A percentile compares a stretch with the other conserved stretches of the same genome.
phyloP scores from a whole-genome alignment of 1,139 yeast genomes.

The Scheffersomyces segobiensis region DNA sequence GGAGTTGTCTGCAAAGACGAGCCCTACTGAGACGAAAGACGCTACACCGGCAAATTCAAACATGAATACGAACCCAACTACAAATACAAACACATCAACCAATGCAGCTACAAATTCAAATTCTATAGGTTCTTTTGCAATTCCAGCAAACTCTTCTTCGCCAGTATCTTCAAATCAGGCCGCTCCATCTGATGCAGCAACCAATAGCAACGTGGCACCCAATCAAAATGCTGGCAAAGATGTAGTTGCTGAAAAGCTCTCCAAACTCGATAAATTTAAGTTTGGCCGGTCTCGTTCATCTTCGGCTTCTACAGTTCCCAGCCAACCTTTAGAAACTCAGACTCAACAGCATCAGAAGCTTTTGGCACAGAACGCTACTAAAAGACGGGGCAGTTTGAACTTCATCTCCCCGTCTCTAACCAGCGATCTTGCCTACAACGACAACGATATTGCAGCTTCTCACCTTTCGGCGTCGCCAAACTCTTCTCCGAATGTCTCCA shows the following conservation, averaged over 20 bases:
- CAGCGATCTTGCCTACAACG: slow-evolving; percentile 5
- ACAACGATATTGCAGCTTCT: not conserved
- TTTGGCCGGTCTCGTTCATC: slow-evolving; percentile 34
- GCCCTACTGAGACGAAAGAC: not conserved
- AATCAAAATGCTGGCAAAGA: not conserved
- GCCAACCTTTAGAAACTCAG: slow-evolving; percentile 1
- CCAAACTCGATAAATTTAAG: slow-evolving; percentile 26
- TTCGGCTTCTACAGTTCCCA: slow-evolving; percentile 22
- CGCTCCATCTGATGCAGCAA: slow-evolving; percentile 13
- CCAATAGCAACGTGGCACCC: slow-evolving; percentile 7
- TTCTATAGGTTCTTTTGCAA: not conserved
- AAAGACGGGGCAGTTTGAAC: slow-evolving; percentile 19
- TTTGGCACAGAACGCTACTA: not conserved
- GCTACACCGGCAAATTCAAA: not conserved
- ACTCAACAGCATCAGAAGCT: not conserved
- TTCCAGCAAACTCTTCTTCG: not conserved
- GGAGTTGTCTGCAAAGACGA: slow-evolving; percentile 14
- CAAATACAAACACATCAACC: not conserved
- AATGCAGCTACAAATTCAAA: not conserved
- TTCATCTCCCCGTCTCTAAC: slow-evolving; percentile 7
- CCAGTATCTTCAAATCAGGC: not conserved
- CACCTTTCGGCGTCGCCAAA: slow-evolving; percentile 5
- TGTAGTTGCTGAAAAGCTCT: slow-evolving; percentile 10
- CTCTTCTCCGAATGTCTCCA: slow-evolving; percentile 19
- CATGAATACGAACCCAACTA: not conserved